Percentiles rank a stretch among this genome's conserved stretches.
Conservation (phyloP, 2,329 filamentous ascomycete species). For the Cytospora schulzeri region DNA sequence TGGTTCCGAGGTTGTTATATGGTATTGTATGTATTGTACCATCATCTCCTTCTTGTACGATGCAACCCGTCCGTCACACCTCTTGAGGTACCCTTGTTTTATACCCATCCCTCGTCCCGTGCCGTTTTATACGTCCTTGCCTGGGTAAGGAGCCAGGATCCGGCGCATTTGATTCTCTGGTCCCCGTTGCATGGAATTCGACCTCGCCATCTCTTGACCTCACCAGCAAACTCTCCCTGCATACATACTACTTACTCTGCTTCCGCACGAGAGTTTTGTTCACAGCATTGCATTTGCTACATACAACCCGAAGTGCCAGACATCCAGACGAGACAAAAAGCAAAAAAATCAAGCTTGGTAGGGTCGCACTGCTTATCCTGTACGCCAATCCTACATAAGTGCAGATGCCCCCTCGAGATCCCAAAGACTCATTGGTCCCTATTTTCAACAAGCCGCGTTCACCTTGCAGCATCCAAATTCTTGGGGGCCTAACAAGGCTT, state of each 20-base stretch:
- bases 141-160: slow-evolving; percentile 15
- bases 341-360: slow-evolving; percentile 9
- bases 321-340: not conserved
- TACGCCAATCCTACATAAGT: slow-evolving; percentile 17
- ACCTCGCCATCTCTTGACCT: slow-evolving; percentile 4
- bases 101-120: slow-evolving; percentile 3
- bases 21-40: not conserved
- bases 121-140: no score
- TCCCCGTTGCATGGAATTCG: slow-evolving; percentile 19
- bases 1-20: not conserved
- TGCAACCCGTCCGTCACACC: not conserved
- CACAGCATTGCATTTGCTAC: not conserved
- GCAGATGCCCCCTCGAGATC: slow-evolving; percentile 17
- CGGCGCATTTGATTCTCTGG: slow-evolving; percentile 14
- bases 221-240: not conserved
- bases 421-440: slow-evolving; percentile 20
- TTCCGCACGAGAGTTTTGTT: not conserved
- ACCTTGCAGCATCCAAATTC: slow-evolving; percentile 27
- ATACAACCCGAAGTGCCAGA: not conserved
- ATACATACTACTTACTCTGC: not conserved
- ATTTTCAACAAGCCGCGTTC: slow-evolving; percentile 5
- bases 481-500: not conserved
- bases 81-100: not conserved
- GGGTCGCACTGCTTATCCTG: slow-evolving; percentile 16
- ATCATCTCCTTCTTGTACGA: not conserved